These are phyloP conservation scores for Trichoderma semiorbis DNA, from an alignment of 2,329 filamentous ascomycete genomes.

Conservation along the genomic window DNA sequence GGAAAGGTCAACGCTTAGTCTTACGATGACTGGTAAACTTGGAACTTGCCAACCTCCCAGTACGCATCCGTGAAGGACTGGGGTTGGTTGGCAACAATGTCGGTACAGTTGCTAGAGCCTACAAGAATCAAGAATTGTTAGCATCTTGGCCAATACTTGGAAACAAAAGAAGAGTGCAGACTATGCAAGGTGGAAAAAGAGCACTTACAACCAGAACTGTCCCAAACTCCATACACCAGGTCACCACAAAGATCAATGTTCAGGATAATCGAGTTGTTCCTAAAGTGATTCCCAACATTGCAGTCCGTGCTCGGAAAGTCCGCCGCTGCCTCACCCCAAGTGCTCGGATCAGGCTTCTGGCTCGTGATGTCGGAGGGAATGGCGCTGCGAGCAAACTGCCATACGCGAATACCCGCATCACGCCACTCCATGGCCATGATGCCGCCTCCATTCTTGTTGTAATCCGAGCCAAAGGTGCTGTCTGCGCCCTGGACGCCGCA, in stretches of 20 bases:
- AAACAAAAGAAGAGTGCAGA: not conserved
- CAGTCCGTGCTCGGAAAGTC: conserved; percentile 65
- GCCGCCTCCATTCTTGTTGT: conserved; percentile 55
- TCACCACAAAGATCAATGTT: conserved; percentile 65
- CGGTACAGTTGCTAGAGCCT: conserved; percentile 54
- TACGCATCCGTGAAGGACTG: conserved; percentile 55
- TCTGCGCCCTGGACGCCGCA: conserved; percentile 49
- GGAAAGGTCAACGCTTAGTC: not conserved
- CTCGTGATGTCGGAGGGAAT: conserved; percentile 52
- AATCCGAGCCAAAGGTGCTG: conserved; percentile 47
- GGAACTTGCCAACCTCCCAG: conserved; percentile 62
- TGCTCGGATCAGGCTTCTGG: conserved; percentile 54
- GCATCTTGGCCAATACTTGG: not conserved
- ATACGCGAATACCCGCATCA: conserved; percentile 57
- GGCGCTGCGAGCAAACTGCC: conserved; percentile 52
- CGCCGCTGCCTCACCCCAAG: conserved; percentile 60
- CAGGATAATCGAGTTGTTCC: conserved; percentile 62
- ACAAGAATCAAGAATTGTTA: not conserved
- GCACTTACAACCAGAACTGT: conserved; percentile 42
- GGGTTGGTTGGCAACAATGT: conserved; percentile 56
- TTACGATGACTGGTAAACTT: conserved; percentile 47
- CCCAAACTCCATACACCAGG: conserved; percentile 47
- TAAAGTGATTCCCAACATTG: conserved; percentile 57
- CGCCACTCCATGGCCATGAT: conserved; percentile 61
- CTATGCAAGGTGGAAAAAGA: not conserved